These are phyloP conservation scores for Sugiyamaella smithiae DNA, from an alignment of 805 yeast genomes.

Conservation along the genomic window DNA sequence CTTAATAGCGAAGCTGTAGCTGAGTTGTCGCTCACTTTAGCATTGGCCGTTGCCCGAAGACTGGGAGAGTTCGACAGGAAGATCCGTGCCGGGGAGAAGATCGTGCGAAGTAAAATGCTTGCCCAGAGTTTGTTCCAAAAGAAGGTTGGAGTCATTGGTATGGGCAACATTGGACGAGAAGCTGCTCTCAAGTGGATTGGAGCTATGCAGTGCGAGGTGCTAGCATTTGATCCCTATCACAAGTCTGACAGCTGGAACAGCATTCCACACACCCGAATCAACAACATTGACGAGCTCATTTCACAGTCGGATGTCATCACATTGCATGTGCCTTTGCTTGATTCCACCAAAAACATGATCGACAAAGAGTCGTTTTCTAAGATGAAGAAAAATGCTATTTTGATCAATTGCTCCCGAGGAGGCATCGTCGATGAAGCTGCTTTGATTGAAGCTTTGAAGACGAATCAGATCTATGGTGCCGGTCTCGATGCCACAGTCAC, in stretches of 20 bases:
- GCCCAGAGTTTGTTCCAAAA: slow-evolving; percentile 10
- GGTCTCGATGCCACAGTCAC: slow-evolving; percentile 11
- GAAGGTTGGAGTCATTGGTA: slow-evolving; percentile 12
- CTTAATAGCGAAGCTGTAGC: slow-evolving; percentile 14
- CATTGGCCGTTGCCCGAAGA: slow-evolving; percentile 6
- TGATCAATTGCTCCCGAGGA: slow-evolving; percentile 19
- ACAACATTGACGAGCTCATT: slow-evolving; percentile 9
- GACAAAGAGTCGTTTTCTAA: slow-evolving; percentile 1
- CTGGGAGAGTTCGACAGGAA: slow-evolving; percentile 9
- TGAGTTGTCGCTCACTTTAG: slow-evolving; percentile 11
- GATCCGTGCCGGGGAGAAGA: slow-evolving; percentile 10
- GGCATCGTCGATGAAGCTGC: slow-evolving; percentile 17
- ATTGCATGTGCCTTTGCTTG: slow-evolving; percentile 11
- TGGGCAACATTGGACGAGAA: slow-evolving; percentile 15
- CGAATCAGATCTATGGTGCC: slow-evolving; percentile 9
- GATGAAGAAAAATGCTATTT: slow-evolving; percentile 13
- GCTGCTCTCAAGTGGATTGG: slow-evolving; percentile 13
- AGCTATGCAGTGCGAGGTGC: slow-evolving; percentile 12
- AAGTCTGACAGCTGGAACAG: slow-evolving; percentile 5
- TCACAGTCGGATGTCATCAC: slow-evolving; percentile 12
- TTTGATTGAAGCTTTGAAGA: slow-evolving; percentile 12
- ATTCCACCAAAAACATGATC: slow-evolving; percentile 10
- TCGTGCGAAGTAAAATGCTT: slow-evolving; percentile 13
- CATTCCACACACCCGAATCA: slow-evolving; percentile 9
- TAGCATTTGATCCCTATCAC: slow-evolving; percentile 13